phyloP scores from a whole-genome alignment of 2,329 filamentous ascomycete species.

The Aspergillus fijiensis region DNA sequence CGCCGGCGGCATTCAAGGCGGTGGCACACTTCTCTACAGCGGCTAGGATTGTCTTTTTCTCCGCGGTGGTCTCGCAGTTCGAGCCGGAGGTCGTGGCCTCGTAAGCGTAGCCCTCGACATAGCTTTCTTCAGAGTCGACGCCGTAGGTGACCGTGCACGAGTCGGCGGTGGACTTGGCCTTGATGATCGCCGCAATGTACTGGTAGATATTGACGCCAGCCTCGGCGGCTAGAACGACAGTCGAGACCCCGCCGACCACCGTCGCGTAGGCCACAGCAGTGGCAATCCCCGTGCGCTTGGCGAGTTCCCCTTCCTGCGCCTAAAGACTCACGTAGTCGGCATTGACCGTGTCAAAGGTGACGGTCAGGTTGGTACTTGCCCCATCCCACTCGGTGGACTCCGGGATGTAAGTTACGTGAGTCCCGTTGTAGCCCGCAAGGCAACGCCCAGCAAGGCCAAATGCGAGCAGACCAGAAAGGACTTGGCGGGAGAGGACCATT shows the following conservation, averaged over 20 bases:
- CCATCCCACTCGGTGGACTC: not conserved
- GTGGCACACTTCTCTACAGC: constrained; percentile 3
- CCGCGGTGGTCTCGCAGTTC: constrained; percentile 2
- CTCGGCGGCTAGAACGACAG: not conserved
- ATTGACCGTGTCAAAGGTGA: not conserved
- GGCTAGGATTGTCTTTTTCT: constrained; percentile 4
- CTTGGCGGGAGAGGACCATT: constrained; percentile 1
- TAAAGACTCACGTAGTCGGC: constrained; percentile 1
- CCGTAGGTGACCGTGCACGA: constrained; percentile 3
- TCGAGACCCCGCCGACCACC: not conserved
- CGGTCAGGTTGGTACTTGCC: not conserved
- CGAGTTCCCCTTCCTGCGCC: not conserved
- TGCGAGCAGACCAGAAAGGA: constrained; percentile 2
- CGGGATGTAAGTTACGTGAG: not conserved
- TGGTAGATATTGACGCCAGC: not conserved
- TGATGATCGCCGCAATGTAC: not conserved
- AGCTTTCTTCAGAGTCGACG: not conserved
- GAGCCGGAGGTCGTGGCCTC: not conserved
- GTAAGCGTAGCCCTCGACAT: constrained; percentile 1
- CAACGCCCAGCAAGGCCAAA: not conserved
- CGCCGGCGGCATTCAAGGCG: not conserved
- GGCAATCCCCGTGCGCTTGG: not conserved
- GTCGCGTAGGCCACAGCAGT: not conserved
- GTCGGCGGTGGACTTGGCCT: not conserved
- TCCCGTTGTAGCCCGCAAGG: not conserved